Percentiles rank a stretch among this genome's conserved stretches.
These are phyloP conservation scores for Hydnum rufescens DNA, from an alignment of 768 basidiomycete genomes.

Conservation along the genomic window DNA sequence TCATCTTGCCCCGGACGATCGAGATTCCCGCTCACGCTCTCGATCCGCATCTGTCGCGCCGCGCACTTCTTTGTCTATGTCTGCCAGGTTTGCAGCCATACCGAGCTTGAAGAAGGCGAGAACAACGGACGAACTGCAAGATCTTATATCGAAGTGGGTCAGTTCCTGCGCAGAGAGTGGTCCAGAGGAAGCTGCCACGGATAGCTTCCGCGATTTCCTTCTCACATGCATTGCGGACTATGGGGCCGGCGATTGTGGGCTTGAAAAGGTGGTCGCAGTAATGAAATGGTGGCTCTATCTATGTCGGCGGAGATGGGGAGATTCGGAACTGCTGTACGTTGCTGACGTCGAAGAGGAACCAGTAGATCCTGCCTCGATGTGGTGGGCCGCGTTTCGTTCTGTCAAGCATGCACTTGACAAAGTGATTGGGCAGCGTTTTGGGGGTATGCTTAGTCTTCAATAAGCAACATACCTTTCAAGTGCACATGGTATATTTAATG, in stretches of 20 bases:
- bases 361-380: conserved; percentile 31
- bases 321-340: conserved; percentile 26
- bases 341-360: conserved; percentile 19
- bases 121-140: conserved; percentile 53
- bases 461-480: too few species aligned
- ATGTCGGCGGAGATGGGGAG: conserved; percentile 32
- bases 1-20: conserved; percentile 6
- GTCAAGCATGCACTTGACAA: conserved; percentile 48
- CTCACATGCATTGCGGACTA: conserved; percentile 42
- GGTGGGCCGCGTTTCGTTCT: conserved; percentile 65
- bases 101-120: conserved; percentile 40
- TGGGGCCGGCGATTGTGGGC: conserved; percentile 36
- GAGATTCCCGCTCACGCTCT: conserved; percentile 9
- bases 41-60: conserved; percentile 25
- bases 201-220: conserved; percentile 54
- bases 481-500: too few species aligned
- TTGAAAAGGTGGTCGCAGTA: conserved; percentile 49
- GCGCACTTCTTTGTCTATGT: conserved; percentile 20
- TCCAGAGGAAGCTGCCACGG: conserved; percentile 58
- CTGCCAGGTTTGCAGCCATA: conserved; percentile 30
- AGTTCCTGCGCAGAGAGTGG: conserved; percentile 33
- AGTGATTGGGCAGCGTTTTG: conserved; percentile 47
- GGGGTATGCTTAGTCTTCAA: conserved; percentile 18
- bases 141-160: conserved; percentile 60
- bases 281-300: conserved; percentile 71